These are phyloP conservation scores for Arthrinium phaeospermum DNA, from an alignment of 2,329 filamentous ascomycete species.

Conservation along the genomic window DNA sequence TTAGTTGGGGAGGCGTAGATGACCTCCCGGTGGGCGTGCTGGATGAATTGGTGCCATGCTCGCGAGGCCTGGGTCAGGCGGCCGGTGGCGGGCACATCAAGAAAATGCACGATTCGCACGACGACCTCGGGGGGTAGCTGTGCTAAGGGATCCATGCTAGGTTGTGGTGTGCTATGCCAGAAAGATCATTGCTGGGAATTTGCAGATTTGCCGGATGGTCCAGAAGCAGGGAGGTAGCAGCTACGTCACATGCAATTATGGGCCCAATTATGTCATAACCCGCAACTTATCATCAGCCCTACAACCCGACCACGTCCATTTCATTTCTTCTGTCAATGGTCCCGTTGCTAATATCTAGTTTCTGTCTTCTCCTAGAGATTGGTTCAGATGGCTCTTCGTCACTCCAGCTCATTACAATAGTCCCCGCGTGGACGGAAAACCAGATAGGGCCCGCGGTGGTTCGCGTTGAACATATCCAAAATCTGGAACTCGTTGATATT, in stretches of 20 bases:
- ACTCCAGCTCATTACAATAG: background rate
- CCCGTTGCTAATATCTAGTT: background rate
- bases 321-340: no score
- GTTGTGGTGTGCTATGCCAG: background rate
- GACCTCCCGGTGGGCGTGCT: conserved; percentile 27
- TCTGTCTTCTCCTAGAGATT: background rate
- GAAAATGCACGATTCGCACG: conserved; percentile 30
- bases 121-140: conserved; percentile 31
- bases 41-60: conserved; percentile 32
- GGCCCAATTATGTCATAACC: conserved; percentile 14
- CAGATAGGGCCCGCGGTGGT: background rate
- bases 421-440: conserved; percentile 6
- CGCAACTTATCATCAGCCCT: background rate
- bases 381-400: background rate
- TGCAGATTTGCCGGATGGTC: background rate
- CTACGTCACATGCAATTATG: conserved; percentile 16
- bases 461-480: background rate
- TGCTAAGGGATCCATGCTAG: conserved; percentile 26
- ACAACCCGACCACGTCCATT: background rate
- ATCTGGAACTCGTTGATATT: conserved; percentile 5
- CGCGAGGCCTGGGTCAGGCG: conserved; percentile 25
- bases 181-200: background rate
- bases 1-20: conserved; percentile 28
- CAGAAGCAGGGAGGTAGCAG: no score
- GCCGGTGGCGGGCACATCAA: conserved; percentile 25